These are phyloP conservation scores for Juncus effusus DNA, from an alignment of 176 grass and related monocot species.

Conservation along the genomic window DNA sequence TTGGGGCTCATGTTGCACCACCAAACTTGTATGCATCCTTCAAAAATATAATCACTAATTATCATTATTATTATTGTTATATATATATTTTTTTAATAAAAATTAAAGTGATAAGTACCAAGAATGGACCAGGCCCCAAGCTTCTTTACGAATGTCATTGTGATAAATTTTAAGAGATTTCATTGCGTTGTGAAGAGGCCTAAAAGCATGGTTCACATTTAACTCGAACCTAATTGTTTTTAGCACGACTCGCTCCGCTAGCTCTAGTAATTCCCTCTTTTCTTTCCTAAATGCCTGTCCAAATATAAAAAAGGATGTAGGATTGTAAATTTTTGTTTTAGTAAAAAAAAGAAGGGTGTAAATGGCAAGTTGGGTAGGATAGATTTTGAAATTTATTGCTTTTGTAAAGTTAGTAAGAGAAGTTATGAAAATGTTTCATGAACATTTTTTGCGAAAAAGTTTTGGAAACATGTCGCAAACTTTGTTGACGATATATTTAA, in stretches of 20 bases:
- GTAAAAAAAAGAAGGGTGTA: constrained; percentile 10
- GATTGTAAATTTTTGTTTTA: neutral
- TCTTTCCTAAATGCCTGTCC: constrained; percentile 56
- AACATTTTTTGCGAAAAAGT: too few species aligned
- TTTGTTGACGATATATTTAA: too few species aligned
- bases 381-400: too few species aligned
- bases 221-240: constrained; percentile 66
- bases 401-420: too few species aligned
- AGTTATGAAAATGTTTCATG: too few species aligned
- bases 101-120: constrained; percentile 40
- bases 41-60: constrained; percentile 1
- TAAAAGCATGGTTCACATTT: constrained; percentile 79
- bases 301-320: neutral
- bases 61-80: neutral
- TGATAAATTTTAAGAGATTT: constrained; percentile 54
- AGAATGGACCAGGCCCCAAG: constrained; percentile 84
- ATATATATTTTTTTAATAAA: neutral
- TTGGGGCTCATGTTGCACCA: constrained; percentile 68
- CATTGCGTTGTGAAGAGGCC: constrained; percentile 58
- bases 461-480: too few species aligned
- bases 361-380: constrained; percentile 5
- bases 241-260: constrained; percentile 64
- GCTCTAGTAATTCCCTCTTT: constrained; percentile 57
- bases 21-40: constrained; percentile 68
- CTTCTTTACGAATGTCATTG: constrained; percentile 57